These are phyloP conservation scores for Cubamyces sp. DNA, from an alignment of 768 basidiomycete genomes.

Conservation along the genomic window DNA sequence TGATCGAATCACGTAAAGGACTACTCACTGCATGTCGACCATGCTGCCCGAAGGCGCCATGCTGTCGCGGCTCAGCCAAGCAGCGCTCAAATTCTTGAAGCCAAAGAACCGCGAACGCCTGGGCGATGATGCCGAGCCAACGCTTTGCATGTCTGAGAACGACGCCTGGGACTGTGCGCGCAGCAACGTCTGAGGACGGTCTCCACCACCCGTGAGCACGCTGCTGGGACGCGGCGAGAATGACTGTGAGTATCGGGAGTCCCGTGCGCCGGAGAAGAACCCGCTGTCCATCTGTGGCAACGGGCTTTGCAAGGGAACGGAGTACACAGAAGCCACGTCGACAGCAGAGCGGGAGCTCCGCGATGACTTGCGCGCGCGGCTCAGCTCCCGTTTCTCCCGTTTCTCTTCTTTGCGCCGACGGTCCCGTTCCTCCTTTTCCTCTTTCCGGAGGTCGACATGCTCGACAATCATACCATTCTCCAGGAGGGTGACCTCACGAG, in stretches of 20 bases:
- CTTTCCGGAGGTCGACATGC: constrained; percentile 79
- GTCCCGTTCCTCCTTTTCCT: constrained; percentile 76
- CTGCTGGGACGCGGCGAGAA: constrained; percentile 48
- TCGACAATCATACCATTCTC: constrained; percentile 92
- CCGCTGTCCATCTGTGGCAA: constrained; percentile 56
- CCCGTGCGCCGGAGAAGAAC: constrained; percentile 50
- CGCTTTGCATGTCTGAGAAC: constrained; percentile 78
- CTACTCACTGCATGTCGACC: constrained; percentile 89
- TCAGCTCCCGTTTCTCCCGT: constrained; percentile 54
- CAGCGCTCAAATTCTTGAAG: constrained; percentile 67
- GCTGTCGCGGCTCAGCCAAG: constrained; percentile 82
- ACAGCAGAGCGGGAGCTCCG: constrained; percentile 58
- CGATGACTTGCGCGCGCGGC: constrained; percentile 71
- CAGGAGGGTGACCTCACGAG: constrained; percentile 77
- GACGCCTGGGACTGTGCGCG: constrained; percentile 78
- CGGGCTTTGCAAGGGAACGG: constrained; percentile 53
- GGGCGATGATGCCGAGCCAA: constrained; percentile 64
- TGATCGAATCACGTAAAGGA: background rate
- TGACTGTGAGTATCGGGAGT: constrained; percentile 60
- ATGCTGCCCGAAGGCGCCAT: constrained; percentile 86
- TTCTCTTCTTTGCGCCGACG: constrained; percentile 71
- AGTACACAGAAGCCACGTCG: constrained; percentile 77
- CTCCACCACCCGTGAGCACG: constrained; percentile 38
- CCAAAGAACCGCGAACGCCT: constrained; percentile 79
- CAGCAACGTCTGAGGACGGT: constrained; percentile 60